Evolutionary conservation across 1,139 yeast species (phyloP).

Genomic region (Hemisphaericaspora subhashii): DNA sequence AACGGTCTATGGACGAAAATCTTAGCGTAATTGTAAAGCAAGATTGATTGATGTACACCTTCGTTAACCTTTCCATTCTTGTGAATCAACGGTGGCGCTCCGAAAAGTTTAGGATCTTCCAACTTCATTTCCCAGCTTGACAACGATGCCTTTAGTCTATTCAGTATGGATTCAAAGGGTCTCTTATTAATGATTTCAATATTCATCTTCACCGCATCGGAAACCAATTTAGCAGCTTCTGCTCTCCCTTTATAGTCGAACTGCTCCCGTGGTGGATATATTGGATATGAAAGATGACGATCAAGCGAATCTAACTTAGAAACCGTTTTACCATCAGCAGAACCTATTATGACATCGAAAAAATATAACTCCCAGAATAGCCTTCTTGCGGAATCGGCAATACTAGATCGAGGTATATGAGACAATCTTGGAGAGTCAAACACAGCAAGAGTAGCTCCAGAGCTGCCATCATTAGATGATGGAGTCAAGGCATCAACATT

Average conservation of each 20-base stretch:
- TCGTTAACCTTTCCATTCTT: slow-evolving; percentile 45
- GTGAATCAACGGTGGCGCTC: slow-evolving; percentile 41
- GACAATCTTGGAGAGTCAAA: slow-evolving; percentile 17
- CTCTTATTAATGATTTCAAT: slow-evolving; percentile 38
- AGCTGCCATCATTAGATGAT: slow-evolving; percentile 8
- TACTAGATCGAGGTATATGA: slow-evolving; percentile 15
- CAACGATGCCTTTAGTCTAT: slow-evolving; percentile 39
- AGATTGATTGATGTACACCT: slow-evolving; percentile 49
- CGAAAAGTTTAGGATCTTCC: slow-evolving; percentile 41
- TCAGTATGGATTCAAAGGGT: slow-evolving; percentile 33
- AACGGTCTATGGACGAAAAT: slow-evolving; percentile 53
- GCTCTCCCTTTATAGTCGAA: slow-evolving; percentile 52
- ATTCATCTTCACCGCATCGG: slow-evolving; percentile 47
- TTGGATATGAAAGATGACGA: slow-evolving; percentile 36
- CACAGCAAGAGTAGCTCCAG: slow-evolving; percentile 5
- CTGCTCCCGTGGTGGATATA: slow-evolving; percentile 25
- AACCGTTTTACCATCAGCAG: slow-evolving; percentile 50
- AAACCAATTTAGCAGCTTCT: slow-evolving; percentile 46
- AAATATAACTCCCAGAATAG: slow-evolving; percentile 51
- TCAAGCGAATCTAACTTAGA: slow-evolving; percentile 35
- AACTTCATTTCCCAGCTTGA: slow-evolving; percentile 51
- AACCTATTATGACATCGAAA: slow-evolving; percentile 49
- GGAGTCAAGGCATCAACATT: slow-evolving; percentile 6
- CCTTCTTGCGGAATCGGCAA: slow-evolving; percentile 40
- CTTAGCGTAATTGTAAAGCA: slow-evolving; percentile 47